These are phyloP conservation scores for maize (Zea mays) DNA, from an alignment of 176 grass and related monocot genomes.

Conservation along the genomic window Zm-B73-REFERENCE-NAM-5.0 NC_050099.1:191439501-191440000, in stretches of 20 bases:
- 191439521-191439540: constrained; percentile 68
- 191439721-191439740: neutral
- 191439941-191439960: neutral
- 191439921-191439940: neutral
- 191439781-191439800: neutral
- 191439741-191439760: neutral
- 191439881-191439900: neutral
- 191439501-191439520: constrained; percentile 86
- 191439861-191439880: neutral
- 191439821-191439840: neutral
- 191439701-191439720: constrained; percentile 40
- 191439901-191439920: neutral
- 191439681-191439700: neutral
- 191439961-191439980: constrained; percentile 16
- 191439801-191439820: neutral
- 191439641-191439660: neutral
- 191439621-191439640: constrained; percentile 53
- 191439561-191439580: constrained; percentile 93
- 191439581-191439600: constrained; percentile 96
- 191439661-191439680: constrained; percentile 8
- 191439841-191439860: neutral
- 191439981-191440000: neutral
- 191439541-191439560: constrained; percentile 88
- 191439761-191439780: neutral
- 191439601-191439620: constrained; percentile 78